These are phyloP conservation scores for Eimeria maxima DNA, from an alignment of 169 alveolate genomes.

Conservation along the genomic window DNA sequence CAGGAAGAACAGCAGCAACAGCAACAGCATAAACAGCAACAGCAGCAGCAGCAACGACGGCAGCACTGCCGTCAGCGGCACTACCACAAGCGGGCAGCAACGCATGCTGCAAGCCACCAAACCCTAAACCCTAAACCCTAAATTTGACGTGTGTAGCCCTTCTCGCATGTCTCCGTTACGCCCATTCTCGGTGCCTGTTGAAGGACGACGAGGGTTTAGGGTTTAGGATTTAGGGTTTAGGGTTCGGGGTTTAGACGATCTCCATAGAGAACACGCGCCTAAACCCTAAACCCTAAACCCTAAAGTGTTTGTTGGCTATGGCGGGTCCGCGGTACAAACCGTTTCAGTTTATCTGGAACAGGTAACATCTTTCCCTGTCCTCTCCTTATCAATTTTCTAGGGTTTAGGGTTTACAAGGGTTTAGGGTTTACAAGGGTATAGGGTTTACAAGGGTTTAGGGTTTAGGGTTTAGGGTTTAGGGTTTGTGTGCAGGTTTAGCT, in stretches of 20 bases:
- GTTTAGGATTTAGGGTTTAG: constrained; percentile 41
- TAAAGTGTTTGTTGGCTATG: neutral
- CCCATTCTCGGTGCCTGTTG: neutral
- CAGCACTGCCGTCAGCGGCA: neutral
- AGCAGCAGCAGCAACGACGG: constrained; percentile 38
- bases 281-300: constrained; percentile 50
- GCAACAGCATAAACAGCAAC: constrained; percentile 9
- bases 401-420: constrained; percentile 47
- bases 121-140: constrained; percentile 27
- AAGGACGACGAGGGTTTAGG: neutral
- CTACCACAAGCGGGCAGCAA: neutral
- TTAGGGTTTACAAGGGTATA: constrained; percentile 40
- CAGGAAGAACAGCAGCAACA: constrained; percentile 11
- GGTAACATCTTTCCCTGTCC: neutral
- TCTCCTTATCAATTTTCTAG: neutral
- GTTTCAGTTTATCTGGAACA: constrained; percentile 69
- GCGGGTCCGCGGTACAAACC: constrained; percentile 66
- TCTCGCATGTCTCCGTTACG: constrained; percentile 17
- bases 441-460: constrained; percentile 66
- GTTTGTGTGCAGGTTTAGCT: constrained; percentile 61
- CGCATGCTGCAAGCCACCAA: neutral
- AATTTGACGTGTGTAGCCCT: neutral
- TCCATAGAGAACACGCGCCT: neutral
- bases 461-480: constrained; percentile 60
- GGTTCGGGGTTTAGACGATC: constrained; percentile 29